Base-by-base conservation (phyloP, 495 filamentous ascomycete species). In the Neurospora sp. region DNA sequence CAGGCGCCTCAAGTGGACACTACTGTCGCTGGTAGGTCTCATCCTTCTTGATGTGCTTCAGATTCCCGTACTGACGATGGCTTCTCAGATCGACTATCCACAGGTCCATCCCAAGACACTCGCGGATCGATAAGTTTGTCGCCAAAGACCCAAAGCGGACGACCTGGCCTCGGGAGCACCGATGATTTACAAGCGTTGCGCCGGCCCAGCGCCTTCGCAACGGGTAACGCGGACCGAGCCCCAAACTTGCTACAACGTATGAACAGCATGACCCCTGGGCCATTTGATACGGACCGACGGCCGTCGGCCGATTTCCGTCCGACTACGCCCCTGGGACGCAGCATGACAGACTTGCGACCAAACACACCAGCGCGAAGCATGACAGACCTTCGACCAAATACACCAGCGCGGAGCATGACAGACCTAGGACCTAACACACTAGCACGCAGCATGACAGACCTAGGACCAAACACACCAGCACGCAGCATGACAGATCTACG, bases 221-320 rank as follows among this genome's bases (percentile, higher is more conserved):
- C 74, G 76, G 59, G 68, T 75, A 9, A 79, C 78, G 69, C 78
- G 73, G 84, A 85, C 71, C 85, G 84, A 78, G 82, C 80, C 18
- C 85, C 90, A 1, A 77, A 80, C 39, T 75, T 86, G 75, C 74
- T 90, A 77, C 84, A 88, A 70, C 85, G 87, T 71, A 89, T 92
- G 86, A 86, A 92, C 74, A 85, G 82, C 38, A 90, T 92, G 79
- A 85, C 87, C 18, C 89, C 90, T 22, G 90, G 90, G 0, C 91
- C 91, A 7, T 91, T 93, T 75, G 87, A 87, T 74, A 75, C 84
- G 16, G 81, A 59, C 35, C 73, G 79, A 37, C 76, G 76, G 37
- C 79, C 79, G 14, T 78, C 79, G 0, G 45, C 70, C 12, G 53
- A 61, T 18, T 61, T 61, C 53, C 53, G 53, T 65, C 53, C 53